Conservation (phyloP, 495 filamentous ascomycete genomes). For the Xylaria cubensis region DNA sequence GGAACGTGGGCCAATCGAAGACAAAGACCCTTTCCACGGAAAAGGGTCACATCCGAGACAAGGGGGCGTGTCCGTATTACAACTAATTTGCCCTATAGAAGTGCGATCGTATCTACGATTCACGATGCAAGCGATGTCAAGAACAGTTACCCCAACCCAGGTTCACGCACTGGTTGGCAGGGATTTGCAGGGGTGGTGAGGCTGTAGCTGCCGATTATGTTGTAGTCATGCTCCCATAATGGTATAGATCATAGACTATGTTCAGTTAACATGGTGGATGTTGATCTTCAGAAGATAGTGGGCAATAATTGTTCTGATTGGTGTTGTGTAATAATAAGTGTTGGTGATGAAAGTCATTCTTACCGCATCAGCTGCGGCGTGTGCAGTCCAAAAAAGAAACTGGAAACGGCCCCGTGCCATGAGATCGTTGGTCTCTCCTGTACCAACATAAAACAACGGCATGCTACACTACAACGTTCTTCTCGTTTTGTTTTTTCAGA, state of each 20-base stretch:
- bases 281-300: not conserved
- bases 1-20: not conserved
- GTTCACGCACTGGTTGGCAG: slow-evolving; percentile 13
- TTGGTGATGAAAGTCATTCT: not conserved
- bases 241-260: not conserved
- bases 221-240: not conserved
- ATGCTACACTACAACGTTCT: not conserved
- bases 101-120: not conserved
- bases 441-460: not conserved
- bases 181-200: slow-evolving; percentile 2
- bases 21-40: not conserved
- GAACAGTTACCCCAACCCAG: not conserved
- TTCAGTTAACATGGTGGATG: not conserved
- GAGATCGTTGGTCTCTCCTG: not conserved
- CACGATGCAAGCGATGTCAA: not conserved
- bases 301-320: not conserved
- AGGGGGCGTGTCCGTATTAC: not conserved
- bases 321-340: not conserved
- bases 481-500: not conserved
- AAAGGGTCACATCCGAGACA: not conserved
- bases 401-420: not conserved
- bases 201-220: slow-evolving; percentile 4
- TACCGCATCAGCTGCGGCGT: not conserved
- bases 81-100: slow-evolving; percentile 13
- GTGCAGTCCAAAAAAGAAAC: not conserved